Base-by-base conservation (phyloP, 768 basidiomycete species). In the Dentipellis fragilis region DNA sequence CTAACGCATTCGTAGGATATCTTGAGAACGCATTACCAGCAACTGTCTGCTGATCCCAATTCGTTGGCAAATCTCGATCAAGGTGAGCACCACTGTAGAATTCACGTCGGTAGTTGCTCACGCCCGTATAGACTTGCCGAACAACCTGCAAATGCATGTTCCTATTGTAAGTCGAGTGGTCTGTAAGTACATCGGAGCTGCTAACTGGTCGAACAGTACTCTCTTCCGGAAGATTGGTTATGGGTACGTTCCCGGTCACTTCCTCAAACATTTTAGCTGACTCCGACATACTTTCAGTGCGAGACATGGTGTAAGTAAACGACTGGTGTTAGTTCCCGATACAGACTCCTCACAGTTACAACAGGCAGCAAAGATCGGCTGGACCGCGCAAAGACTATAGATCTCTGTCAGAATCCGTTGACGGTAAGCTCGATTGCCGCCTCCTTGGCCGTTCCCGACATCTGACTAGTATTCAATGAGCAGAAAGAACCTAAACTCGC, bases 401-500 rank as follows among this genome's bases (percentile, higher is more conserved):
- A 98, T 66, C 79, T 98, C 4, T 98, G 95, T 68, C 93, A 96
- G 69, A 96, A 97, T 64, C 94, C 94, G 5, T 75, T 96, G 51
- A 97, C 94, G 49, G 93, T 93, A 53, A 58, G 83, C 74, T 23
- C 49, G 5, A 34, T 35, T 38, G 22, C 16, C 37, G 38, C 10
- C 34, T 11, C 46, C n/a, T 22, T 57, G n/a, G n/a, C 23, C 4
- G 6, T 6, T 6, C 29, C 29, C 6, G 29, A 6, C 29, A 29
- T 29, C 11, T 34, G 3, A 49, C 23, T 36, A 4, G 12, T 19
- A 16, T 10, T 11, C 42, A n/a, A 21, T 12, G 29, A 56, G 66
- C 73, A 96, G 89, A 96, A 98, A 84, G 96, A 98, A 66, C 94
- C 94, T 5, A 99, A 98, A 68, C 78, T 98, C 5, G 80, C 85